A percentile compares a stretch with the other conserved stretches of the same genome.
These are phyloP conservation scores for Hyphodiscus sp. DNA, from an alignment of 2,329 filamentous ascomycete genomes.

Conservation along the genomic window DNA sequence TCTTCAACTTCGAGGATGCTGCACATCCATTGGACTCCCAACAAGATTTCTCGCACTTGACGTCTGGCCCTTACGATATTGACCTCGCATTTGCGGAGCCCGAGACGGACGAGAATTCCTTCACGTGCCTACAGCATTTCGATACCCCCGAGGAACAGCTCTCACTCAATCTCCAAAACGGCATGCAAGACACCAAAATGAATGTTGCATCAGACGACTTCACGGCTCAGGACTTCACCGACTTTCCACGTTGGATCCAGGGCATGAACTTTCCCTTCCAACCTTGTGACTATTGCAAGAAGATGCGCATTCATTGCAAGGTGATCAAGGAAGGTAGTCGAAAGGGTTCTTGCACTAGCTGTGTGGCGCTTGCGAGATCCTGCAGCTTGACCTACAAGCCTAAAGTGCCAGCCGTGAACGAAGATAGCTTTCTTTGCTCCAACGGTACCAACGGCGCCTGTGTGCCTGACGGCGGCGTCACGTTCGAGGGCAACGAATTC, in stretches of 20 bases:
- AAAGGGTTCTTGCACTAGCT: constrained; percentile 56
- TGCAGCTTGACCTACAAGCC: constrained; percentile 45
- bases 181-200: constrained; percentile 29
- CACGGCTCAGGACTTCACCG: constrained; percentile 34
- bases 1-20: constrained; percentile 56
- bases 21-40: constrained; percentile 22
- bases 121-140: constrained; percentile 53
- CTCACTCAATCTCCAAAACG: constrained; percentile 26
- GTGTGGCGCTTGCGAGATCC: constrained; percentile 50
- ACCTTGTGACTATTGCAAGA: constrained; percentile 47
- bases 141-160: constrained; percentile 33
- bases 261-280: constrained; percentile 23
- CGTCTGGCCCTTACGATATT: constrained; percentile 34
- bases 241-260: constrained; percentile 29
- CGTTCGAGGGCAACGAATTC: neutral
- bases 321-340: constrained; percentile 52
- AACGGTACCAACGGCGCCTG: neutral
- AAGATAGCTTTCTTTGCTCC: constrained; percentile 1
- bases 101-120: constrained; percentile 53
- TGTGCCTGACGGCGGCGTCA: neutral
- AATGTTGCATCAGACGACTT: constrained; percentile 38
- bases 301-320: constrained; percentile 53
- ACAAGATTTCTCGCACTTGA: constrained; percentile 13
- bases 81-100: constrained; percentile 49
- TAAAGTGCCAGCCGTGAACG: neutral